phyloP scores from a whole-genome alignment of 371 early-diverging fungal species.

The Mortierella sp. region DNA sequence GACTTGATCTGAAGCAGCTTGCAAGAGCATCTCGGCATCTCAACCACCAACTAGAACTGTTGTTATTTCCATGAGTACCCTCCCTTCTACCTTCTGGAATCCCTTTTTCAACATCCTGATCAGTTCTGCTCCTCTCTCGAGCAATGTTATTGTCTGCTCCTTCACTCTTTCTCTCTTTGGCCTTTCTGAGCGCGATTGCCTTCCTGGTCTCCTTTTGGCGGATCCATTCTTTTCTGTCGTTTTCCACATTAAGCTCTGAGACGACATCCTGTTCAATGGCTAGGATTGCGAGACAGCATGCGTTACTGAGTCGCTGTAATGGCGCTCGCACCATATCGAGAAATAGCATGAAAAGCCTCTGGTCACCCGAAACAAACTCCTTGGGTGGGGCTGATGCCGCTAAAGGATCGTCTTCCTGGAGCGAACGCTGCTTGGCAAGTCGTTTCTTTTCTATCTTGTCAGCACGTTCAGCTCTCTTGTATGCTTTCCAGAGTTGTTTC shows the following conservation, averaged over 20 bases:
- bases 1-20: too few species aligned
- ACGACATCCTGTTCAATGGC: conserved; percentile 54
- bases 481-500: background rate
- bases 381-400: conserved; percentile 29
- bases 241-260: conserved; percentile 54
- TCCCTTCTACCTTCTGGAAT: too few species aligned
- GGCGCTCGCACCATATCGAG: conserved; percentile 59
- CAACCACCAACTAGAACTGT: too few species aligned
- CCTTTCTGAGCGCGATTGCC: background rate
- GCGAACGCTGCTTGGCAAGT: conserved; percentile 7
- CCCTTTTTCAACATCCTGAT: too few species aligned
- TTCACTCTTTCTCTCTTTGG: background rate
- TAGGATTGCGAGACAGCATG: conserved; percentile 54
- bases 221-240: conserved; percentile 45
- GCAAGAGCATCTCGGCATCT: too few species aligned
- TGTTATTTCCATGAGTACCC: too few species aligned
- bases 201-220: background rate
- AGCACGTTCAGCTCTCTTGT: conserved; percentile 51
- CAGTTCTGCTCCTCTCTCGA: too few species aligned
- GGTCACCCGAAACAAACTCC: conserved; percentile 54
- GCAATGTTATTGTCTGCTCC: background rate
- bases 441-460: conserved; percentile 50
- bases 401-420: background rate
- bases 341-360: conserved; percentile 55
- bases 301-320: conserved; percentile 54